Conservation (phyloP, 331 rosid genomes). For the Spiraea crenata region DNA sequence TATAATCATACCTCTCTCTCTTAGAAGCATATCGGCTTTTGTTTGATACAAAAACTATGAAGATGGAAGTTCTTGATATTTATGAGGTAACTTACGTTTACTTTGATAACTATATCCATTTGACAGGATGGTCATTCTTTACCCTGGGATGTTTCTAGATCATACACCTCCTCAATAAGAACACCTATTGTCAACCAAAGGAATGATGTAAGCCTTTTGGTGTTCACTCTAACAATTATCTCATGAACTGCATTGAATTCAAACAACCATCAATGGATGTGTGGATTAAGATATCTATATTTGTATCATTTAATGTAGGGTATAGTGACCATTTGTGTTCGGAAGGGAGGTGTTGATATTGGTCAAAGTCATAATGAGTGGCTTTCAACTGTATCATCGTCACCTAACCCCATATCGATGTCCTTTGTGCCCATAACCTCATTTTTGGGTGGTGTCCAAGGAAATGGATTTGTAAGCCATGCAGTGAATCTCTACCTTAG, state of each 20-base stretch:
- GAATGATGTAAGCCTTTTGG: conserved; percentile 56
- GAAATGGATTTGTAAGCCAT: conserved; percentile 76
- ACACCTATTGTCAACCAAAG: conserved; percentile 38
- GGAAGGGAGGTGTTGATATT: conserved; percentile 72
- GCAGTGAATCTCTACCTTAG: conserved; percentile 86
- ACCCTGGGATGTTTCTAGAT: conserved; percentile 32
- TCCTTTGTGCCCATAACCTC: conserved; percentile 88
- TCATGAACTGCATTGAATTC: conserved; percentile 18
- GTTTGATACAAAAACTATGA: conserved; percentile 3
- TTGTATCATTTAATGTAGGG: conserved; percentile 44
- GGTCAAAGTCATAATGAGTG: conserved; percentile 68
- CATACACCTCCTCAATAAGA: conserved; percentile 41
- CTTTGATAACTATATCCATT: conserved; percentile 14
- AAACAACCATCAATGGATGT: conserved; percentile 1
- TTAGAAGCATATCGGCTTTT: not conserved
- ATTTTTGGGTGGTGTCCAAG: conserved; percentile 63
- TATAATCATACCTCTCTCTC: not conserved
- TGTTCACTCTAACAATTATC: conserved; percentile 10
- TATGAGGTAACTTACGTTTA: not conserved
- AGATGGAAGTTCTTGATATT: not conserved
- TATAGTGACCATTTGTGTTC: conserved; percentile 41
- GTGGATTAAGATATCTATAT: conserved; percentile 4
- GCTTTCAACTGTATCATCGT: conserved; percentile 81
- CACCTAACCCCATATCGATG: conserved; percentile 73
- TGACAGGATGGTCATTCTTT: conserved; percentile 47